Percentiles rank a stretch among this genome's conserved stretches.
Evolutionary conservation across 1,284 basidiomycete genomes (phyloP).

Genomic region (Sparassis latifolia): DNA sequence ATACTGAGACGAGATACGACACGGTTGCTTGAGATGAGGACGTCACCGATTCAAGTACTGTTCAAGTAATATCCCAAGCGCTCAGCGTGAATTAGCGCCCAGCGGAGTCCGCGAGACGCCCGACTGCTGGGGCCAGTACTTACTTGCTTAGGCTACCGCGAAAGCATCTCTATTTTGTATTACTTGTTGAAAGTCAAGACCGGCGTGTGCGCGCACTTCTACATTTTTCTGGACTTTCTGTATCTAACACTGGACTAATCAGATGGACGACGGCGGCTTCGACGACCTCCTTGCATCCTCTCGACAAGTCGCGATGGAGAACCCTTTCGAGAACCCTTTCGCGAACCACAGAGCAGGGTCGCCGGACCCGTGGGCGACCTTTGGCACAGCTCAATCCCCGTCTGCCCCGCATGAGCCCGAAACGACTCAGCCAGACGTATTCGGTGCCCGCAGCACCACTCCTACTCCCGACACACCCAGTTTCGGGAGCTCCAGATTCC

Average conservation of each 20-base stretch:
- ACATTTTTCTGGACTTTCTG: neutral
- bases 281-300: constrained; percentile 72
- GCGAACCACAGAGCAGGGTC: constrained; percentile 53
- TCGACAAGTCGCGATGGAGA: constrained; percentile 49
- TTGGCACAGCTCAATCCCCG: constrained; percentile 23
- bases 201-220: neutral
- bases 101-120: neutral
- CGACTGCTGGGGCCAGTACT: neutral
- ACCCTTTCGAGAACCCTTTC: constrained; percentile 76
- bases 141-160: neutral
- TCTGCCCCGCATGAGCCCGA: constrained; percentile 10
- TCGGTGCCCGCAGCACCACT: constrained; percentile 13
- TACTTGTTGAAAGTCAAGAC: neutral
- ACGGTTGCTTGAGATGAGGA: neutral
- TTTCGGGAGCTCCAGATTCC: constrained; percentile 5
- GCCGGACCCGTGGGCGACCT: constrained; percentile 71
- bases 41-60: neutral
- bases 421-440: constrained; percentile 10
- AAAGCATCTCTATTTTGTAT: neutral
- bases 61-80: neutral
- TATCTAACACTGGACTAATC: neutral
- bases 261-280: constrained; percentile 36
- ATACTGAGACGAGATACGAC: too few species aligned
- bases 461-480: constrained; percentile 4
- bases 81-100: neutral